Conservation (phyloP, 164 flowering plant genomes). For the Akebia trifoliata region DNA sequence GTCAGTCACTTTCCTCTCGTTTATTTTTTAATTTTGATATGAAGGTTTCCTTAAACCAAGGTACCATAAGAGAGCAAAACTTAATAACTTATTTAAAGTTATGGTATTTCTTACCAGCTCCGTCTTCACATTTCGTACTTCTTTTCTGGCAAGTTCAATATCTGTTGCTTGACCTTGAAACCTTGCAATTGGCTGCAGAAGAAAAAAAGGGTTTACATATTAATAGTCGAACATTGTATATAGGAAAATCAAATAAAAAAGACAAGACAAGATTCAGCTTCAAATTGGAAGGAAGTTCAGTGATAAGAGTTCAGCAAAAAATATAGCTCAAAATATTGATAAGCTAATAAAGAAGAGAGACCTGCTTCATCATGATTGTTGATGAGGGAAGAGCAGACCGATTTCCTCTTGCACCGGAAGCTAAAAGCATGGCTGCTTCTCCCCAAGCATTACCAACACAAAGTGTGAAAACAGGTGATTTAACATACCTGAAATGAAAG, state of each 20-base stretch:
- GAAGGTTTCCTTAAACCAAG: too few species aligned
- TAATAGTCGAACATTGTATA: slow-evolving; percentile 1
- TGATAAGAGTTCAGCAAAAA: neutral
- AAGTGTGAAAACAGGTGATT: slow-evolving; percentile 80
- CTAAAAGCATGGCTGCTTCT: slow-evolving; percentile 96
- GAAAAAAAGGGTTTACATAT: slow-evolving; percentile 3
- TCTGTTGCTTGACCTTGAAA: slow-evolving; percentile 94
- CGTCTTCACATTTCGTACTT: slow-evolving; percentile 62
- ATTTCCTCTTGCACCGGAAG: slow-evolving; percentile 92
- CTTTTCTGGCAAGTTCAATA: slow-evolving; percentile 68
- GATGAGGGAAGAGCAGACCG: slow-evolving; percentile 94
- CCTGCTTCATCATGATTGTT: slow-evolving; percentile 94
- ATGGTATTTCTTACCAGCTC: slow-evolving; percentile 50
- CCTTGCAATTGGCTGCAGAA: slow-evolving; percentile 75
- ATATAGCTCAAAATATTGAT: neutral
- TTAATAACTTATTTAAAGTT: neutral
- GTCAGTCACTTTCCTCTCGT: too few species aligned
- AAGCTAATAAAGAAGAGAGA: slow-evolving; percentile 15
- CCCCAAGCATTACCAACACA: slow-evolving; percentile 99
- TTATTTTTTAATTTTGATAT: too few species aligned
- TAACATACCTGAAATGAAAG: slow-evolving; percentile 49
- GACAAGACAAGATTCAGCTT: neutral
- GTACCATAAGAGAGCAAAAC: too few species aligned
- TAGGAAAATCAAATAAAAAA: neutral
- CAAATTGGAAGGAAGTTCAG: neutral